A percentile compares a stretch with the other conserved stretches of the same genome.
These are phyloP conservation scores for Mucor irregularis DNA, from an alignment of 371 early-diverging fungal species.

Conservation along the genomic window DNA sequence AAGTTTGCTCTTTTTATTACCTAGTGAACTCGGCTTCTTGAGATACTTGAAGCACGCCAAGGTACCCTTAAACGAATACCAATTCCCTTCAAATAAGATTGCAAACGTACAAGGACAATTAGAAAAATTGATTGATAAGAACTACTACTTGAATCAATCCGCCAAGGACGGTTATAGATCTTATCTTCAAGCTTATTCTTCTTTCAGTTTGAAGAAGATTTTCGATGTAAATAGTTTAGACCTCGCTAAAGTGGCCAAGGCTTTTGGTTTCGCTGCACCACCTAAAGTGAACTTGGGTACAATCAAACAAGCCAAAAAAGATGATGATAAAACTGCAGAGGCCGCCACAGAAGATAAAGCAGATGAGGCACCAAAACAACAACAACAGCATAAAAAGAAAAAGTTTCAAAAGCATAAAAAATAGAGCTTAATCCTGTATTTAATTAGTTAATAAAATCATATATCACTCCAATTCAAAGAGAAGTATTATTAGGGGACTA, in stretches of 20 bases:
- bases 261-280: conserved; percentile 93
- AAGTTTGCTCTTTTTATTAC: conserved; percentile 94
- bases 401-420: neutral
- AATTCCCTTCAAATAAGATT: conserved; percentile 87
- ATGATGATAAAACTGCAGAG: neutral
- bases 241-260: conserved; percentile 84
- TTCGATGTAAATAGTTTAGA: conserved; percentile 90
- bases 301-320: conserved; percentile 19
- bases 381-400: conserved; percentile 2
- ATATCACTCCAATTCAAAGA: no score
- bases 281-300: conserved; percentile 87
- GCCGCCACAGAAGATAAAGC: neutral
- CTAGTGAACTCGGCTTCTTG: conserved; percentile 83
- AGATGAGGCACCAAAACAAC: neutral
- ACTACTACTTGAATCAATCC: conserved; percentile 93
- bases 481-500: no score
- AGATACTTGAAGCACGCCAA: conserved; percentile 95
- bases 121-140: conserved; percentile 91
- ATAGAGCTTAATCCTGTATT: no score
- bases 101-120: conserved; percentile 84
- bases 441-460: no score
- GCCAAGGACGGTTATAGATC: conserved; percentile 94
- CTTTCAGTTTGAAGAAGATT: conserved; percentile 91
- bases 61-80: conserved; percentile 94
- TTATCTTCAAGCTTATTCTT: conserved; percentile 93